Base-by-base conservation (phyloP, 345 rosid species). In the Euphorbia pulcherrima region DNA sequence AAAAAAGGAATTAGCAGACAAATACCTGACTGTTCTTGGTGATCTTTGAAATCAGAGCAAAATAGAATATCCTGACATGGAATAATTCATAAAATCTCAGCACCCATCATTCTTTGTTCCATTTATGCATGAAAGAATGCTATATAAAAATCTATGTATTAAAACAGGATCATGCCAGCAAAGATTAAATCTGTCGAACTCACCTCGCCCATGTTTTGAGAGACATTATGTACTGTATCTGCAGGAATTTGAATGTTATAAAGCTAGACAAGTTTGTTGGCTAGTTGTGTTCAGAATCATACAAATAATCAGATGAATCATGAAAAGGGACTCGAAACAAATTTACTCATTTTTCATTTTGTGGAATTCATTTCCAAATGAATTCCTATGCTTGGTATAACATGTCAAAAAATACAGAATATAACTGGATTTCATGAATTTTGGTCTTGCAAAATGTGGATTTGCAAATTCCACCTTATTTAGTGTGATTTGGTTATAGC, bases 1-100 rank as follows among this genome's bases (percentile, higher is more conserved):
- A n/a, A n/a, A n/a, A 33, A 28, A 16, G 62, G 37, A 59, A 50
- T 18, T 37, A 53, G 23, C n/a, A 48, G 64, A 57, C 16, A 26
- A 39, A 56, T 71, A 88, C 97, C 97, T 83, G 97, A 86, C 69
- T 80, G 87, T 62, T 87, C 92, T 21, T 75, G 80, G 24, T 79
- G 82, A 59, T 82, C 82, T 28, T 78, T 77, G 63, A 80, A 82
- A 73, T 83, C 79, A 8, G 97, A 80, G 81, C 88, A 85, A 73
- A 90, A 86, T 72, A 88, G 76, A 68, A 84, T 64, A 72, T 86
- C 85, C 98, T 90, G 89, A 44, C 82, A 78, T 60, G 24, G 59
- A n/a, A 41, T 57, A 74, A 52, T 66, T 68, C 24, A 60, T 26
- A 44, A 20, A 46, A 30, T 62, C 62, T 81, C 63, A 79, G 53